These are phyloP conservation scores for Saccharomycopsis synnaedendra DNA, from an alignment of 805 yeast genomes.

Conservation along the genomic window DNA sequence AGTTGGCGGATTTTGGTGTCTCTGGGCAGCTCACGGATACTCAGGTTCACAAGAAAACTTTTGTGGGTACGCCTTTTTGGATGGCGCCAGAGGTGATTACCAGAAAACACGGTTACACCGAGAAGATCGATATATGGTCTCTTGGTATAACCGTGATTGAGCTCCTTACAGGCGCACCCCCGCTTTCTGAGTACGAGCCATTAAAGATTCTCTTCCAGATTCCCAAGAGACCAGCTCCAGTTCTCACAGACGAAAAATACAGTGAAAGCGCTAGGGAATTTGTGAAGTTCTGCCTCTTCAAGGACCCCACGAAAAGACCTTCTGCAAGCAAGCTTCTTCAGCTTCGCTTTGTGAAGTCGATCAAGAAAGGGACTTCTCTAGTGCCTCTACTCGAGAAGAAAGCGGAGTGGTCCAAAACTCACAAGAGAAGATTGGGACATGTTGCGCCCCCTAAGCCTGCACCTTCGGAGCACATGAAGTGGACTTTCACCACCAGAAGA, in stretches of 20 bases:
- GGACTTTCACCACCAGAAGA: conserved; percentile 6
- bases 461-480: not conserved
- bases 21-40: conserved; percentile 68
- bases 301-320: conserved; percentile 57
- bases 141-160: conserved; percentile 89
- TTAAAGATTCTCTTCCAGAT: conserved; percentile 64
- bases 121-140: conserved; percentile 93
- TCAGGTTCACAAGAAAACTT: conserved; percentile 51
- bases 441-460: not conserved
- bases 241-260: conserved; percentile 30
- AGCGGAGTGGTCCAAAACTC: conserved; percentile 22
- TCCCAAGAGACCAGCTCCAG: conserved; percentile 56
- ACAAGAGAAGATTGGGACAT: not conserved
- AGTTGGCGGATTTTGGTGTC: conserved; percentile 90
- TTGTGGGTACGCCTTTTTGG: conserved; percentile 96
- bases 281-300: conserved; percentile 52
- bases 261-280: conserved; percentile 36
- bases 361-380: conserved; percentile 23
- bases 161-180: conserved; percentile 73
- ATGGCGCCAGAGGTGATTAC: conserved; percentile 97
- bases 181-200: conserved; percentile 62
- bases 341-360: conserved; percentile 36
- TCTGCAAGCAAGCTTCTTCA: conserved; percentile 44
- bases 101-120: conserved; percentile 53
- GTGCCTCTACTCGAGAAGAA: conserved; percentile 29